Evolutionary conservation across 306 rosid genomes (phyloP), one percentile per base, ranked within the genome.

Genomic region (Fragaria iinumae): DNA sequence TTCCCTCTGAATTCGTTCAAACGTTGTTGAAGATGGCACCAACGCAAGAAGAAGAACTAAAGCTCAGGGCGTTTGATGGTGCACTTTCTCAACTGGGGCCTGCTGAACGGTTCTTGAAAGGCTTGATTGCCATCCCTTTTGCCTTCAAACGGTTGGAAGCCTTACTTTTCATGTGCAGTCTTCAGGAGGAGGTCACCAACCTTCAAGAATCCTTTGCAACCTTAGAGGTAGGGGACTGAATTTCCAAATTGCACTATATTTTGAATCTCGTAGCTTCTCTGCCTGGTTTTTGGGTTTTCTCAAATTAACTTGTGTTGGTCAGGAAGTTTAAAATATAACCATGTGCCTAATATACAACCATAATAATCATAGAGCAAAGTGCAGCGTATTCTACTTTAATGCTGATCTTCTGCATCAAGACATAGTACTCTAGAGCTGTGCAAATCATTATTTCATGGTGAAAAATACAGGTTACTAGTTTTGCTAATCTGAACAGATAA

Each of bases 1-100:
- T 96, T 69, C 97, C 97, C 36, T 16, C 88, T 14, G 99, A 96
- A 80, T 86, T 96, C 74, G 65, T 96, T 62, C 87, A 91, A 50
- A 88, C 87, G 43, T 75, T 96, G 80, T 49, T 96, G 83, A 93
- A 89, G 88, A 93, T 96, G 98, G 89, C 93, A 56, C 99, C 99
- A 67, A 91, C 98, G 0, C 8, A 70, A 25, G 99, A 96, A 67
- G 99, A 96, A 88, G 99, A 96, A 80, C 89, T 89, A 71, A 96
- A 91, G 85, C 98, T 96, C 74, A 89, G 96, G 85, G 73, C 86
- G 55, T 96, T 79, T 80, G 74, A 8, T 80, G 99, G 98, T 62
- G 77, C 71, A 63, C 55, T 70, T 77, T 66, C 93, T 69, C 91
- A 69, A 77, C 99, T 96, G 50, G 88, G 96, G 43, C 93, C 92